Base-by-base conservation (phyloP, 805 yeast species). In the Candida fluviatilis region DNA sequence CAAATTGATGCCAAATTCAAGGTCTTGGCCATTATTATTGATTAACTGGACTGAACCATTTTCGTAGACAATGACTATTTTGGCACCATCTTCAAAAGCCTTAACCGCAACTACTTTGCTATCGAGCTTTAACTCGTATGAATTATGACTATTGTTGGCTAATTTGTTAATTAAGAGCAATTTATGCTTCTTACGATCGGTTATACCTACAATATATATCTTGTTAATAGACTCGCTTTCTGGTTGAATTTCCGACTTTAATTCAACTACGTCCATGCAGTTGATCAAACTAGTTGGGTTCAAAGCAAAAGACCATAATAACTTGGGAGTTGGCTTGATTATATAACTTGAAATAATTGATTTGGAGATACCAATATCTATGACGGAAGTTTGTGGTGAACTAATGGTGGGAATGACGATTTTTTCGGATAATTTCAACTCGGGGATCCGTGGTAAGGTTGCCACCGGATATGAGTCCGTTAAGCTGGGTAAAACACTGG, bases 251-350 rank as follows among this genome's bases (percentile, higher is more conserved):
- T 28, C 36, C 6, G 37, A 36, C 8, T 28, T 30, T n/a, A 23
- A n/a, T 8, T 35, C 36, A 11, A 26, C 29, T 5, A 51, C 52
- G 29, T 63, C 78, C 59, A 76, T 51, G 33, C 69, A 53, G 34
- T 69, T 67, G 15, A 75, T 69, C 2, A 58, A 42, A 14, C 72
- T 58, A 18, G 65, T 61, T 5, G 81, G 81, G 14, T 76, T 64
- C 34, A 76, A 59, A 15, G 81, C 71, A 48, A 66, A 63, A 3
- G 80, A 71, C 81, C 81, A 76, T 28, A 69, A 58, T 54, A 76
- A 57, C 42, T 70, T 74, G n/a, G 82, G 82, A 11, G 78, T 66
- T 13, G 82, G 82, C 47, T 66, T 71, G 36, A 74, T 67, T 25
- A 76, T 59, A 49, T 69, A 75, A 26, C 75, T 66, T 21, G 78